Percentiles rank a stretch among this genome's conserved stretches.
These are phyloP conservation scores for Forsythia viridissima DNA, from an alignment of 257 asterid genomes.

Conservation along the genomic window DNA sequence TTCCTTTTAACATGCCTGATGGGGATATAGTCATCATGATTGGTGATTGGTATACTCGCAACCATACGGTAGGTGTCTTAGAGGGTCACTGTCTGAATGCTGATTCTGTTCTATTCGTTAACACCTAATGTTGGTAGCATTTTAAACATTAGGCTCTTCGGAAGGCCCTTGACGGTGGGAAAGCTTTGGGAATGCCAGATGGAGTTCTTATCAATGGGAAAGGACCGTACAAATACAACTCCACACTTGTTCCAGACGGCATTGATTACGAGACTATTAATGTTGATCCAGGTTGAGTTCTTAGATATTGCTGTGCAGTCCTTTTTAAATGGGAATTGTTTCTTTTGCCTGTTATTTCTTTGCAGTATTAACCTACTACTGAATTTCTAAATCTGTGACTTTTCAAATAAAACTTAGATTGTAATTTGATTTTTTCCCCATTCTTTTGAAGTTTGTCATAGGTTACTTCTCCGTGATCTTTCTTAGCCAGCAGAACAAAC, in stretches of 20 bases:
- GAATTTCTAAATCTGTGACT: not conserved
- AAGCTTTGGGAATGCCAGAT: conserved; percentile 82
- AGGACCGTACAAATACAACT: conserved; percentile 89
- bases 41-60: conserved; percentile 92
- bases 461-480: not conserved
- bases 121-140: not conserved
- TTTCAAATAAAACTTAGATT: not conserved
- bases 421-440: not conserved
- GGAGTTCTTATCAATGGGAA: conserved; percentile 96
- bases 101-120: not conserved
- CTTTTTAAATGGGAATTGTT: not conserved
- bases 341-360: not conserved
- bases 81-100: not conserved
- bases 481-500: not conserved
- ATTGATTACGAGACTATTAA: conserved; percentile 70
- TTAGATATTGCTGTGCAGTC: conserved; percentile 10
- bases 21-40: conserved; percentile 78
- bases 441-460: not conserved
- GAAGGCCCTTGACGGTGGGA: conserved; percentile 65
- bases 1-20: conserved; percentile 78
- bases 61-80: conserved; percentile 53
- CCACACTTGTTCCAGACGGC: conserved; percentile 81
- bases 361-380: not conserved
- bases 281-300: conserved; percentile 78
- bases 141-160: conserved; percentile 57